Evolutionary conservation across 2,329 filamentous ascomycete genomes (phyloP), one percentile per base, ranked within the genome.

Genomic region (Talaromyces sp.): DNA sequence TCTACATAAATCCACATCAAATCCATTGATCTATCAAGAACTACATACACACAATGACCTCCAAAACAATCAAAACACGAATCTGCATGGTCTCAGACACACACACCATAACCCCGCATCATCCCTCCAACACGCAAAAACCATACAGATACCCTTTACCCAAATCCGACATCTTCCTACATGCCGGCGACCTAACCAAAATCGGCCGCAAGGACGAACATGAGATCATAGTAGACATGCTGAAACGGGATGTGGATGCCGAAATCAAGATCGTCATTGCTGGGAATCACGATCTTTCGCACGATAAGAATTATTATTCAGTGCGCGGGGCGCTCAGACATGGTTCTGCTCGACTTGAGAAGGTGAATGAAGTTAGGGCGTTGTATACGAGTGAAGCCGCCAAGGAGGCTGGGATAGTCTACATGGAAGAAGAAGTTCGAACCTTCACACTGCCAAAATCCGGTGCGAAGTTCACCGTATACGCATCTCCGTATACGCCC

Each of bases 261-360:
- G 76, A 79, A 8, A 67, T 86, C 5, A 87, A 86, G 64, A 73
- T 87, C 22, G 79, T 86, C 19, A 85, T 87, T 60, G 79, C 84
- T 0, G 84, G 84, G 0, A 86, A 86, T 64, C 84, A 87, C 69
- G 84, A 86, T 64, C 73, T 84, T 43, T 80, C 78, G 3, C 74
- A 86, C 1, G 83, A 87, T 61, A 71, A 75, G 39, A 67, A 69
- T 0, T 82, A 79, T 65, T 82, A 80, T 63, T 63, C 64, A 3
- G 46, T 53, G 4, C 60, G 64, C n/a, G 69, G 69, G 1, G 64
- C 65, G 45, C 61, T 28, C 25, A 63, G 69, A 17, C 72, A 75
- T 56, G 63, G 63, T 3, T 62, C 65, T n/a, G 60, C 61, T 2
- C 13, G 36, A 11, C 37, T 57, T 7, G 60, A 65, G 11, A 40